Base-by-base conservation (phyloP, 331 rosid species). In the Saraca asoca region DNA sequence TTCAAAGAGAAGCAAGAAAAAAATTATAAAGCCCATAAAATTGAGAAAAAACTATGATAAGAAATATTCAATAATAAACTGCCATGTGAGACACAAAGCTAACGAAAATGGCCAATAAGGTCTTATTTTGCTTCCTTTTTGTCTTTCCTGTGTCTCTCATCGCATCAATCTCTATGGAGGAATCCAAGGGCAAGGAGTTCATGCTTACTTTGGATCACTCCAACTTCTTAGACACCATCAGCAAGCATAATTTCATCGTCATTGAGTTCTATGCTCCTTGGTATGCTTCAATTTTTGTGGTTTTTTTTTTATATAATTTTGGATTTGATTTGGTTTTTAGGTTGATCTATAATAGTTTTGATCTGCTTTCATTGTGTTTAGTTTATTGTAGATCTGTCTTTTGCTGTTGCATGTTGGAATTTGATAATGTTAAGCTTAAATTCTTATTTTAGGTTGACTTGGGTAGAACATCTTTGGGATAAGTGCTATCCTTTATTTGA, bases 201-300 rank as follows among this genome's bases (percentile, higher is more conserved):
- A 97, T 94, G 2, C 85, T 94, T 74, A 82, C 97, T 29, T 65
- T 94, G 80, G 97, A 86, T 72, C 79, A 79, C 73, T 75, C 97
- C 31, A 90, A 90, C 79, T 94, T 94, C 82, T 64, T 79, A 1
- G 99, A 88, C 16, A 81, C 84, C 4, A 24, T 94, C 54, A 55
- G 52, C 85, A 94, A 88, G 85, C 92, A 86, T 74, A 64, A 90
- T 59, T 88, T 94, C 88, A 65, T 94, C 73, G 99, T 88, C 54
- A 91, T 90, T 6, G 99, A 94, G 81, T 94, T 94, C 77, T 90
- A 90, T 73, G 96, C 95, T 4, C 99, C 99, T 0, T 88, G 96
- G 99, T 94, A 78, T 14, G 55, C 1, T 58, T 54, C 58, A 12
- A 56, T 55, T 66, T 24, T 24, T 1, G 39, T 0, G 13, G 9